phyloP scores from a whole-genome alignment of 2,329 filamentous ascomycete species.

The Juglanconis sp. region DNA sequence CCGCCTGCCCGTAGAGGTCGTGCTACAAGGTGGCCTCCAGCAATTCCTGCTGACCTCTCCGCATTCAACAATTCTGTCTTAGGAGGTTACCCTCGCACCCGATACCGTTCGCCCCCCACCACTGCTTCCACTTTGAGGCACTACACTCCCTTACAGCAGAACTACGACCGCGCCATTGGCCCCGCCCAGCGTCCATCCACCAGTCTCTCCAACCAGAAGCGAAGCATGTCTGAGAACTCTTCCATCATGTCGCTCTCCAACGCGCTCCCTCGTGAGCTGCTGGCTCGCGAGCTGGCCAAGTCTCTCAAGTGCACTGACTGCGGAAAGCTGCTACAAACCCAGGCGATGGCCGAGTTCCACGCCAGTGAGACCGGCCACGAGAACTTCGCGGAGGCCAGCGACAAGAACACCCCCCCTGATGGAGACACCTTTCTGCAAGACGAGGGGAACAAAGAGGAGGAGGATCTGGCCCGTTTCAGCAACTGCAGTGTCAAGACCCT shows the following conservation, averaged over 20 bases:
- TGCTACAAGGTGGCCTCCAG: slow-evolving; percentile 37
- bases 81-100: slow-evolving; percentile 32
- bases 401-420: slow-evolving; percentile 17
- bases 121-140: slow-evolving; percentile 29
- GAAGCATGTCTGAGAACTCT: neutral
- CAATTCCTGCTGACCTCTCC: slow-evolving; percentile 29
- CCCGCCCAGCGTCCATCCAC: slow-evolving; percentile 25
- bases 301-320: neutral
- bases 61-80: slow-evolving; percentile 36
- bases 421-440: slow-evolving; percentile 22
- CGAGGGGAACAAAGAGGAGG: slow-evolving; percentile 25
- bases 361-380: neutral
- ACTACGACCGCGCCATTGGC: slow-evolving; percentile 49
- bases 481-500: slow-evolving; percentile 46
- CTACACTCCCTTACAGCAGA: slow-evolving; percentile 53
- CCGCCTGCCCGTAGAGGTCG: slow-evolving; percentile 50
- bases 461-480: slow-evolving; percentile 29
- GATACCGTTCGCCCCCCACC: slow-evolving; percentile 22
- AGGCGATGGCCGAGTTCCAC: neutral
- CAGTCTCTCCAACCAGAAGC: neutral
- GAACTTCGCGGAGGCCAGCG: neutral
- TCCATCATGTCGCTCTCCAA: neutral
- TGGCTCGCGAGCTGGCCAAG: neutral
- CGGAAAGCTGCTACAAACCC: neutral
- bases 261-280: neutral